A percentile compares a stretch with the other conserved stretches of the same genome.
phyloP scores from a whole-genome alignment of 2,329 filamentous ascomycete species.

The Arachnomyces sp. region DNA sequence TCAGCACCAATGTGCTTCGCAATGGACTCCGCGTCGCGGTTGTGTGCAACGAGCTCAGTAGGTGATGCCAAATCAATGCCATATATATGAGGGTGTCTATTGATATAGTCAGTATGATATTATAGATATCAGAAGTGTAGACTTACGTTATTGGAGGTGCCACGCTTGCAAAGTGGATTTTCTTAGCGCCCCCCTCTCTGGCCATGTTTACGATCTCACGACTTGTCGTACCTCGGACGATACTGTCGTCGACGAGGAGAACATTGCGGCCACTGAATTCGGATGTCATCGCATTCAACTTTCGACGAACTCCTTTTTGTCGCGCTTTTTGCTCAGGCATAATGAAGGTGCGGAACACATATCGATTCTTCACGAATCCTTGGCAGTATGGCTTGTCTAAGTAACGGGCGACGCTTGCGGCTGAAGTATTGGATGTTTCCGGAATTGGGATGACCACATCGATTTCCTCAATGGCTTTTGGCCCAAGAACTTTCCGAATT shows the following conservation, averaged over 20 bases:
- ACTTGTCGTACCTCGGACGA: conserved; percentile 78
- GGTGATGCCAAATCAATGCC: conserved; percentile 68
- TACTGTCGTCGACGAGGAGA: conserved; percentile 78
- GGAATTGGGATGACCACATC: conserved; percentile 75
- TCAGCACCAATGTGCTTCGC: conserved; percentile 64
- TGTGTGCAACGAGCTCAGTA: conserved; percentile 62
- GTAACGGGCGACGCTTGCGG: conserved; percentile 63
- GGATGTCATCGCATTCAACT: conserved; percentile 75
- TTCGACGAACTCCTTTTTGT: conserved; percentile 79
- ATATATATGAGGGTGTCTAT: conserved; percentile 72
- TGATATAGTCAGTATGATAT: conserved; percentile 3
- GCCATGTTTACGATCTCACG: conserved; percentile 77
- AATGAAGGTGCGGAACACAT: conserved; percentile 81
- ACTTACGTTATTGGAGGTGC: conserved; percentile 64
- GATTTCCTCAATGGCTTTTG: conserved; percentile 63
- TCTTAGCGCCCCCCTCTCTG: conserved; percentile 69
- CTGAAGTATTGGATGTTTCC: conserved; percentile 74
- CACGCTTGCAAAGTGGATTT: conserved; percentile 76
- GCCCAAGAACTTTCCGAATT: conserved; percentile 58
- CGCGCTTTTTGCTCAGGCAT: conserved; percentile 73
- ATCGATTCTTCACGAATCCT: conserved; percentile 83
- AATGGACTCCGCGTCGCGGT: conserved; percentile 53
- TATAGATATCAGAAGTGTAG: not conserved
- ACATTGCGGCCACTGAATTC: conserved; percentile 78
- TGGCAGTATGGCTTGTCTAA: conserved; percentile 70